phyloP scores from a whole-genome alignment of 495 filamentous ascomycete genomes.

The Parmelia sp. region DNA sequence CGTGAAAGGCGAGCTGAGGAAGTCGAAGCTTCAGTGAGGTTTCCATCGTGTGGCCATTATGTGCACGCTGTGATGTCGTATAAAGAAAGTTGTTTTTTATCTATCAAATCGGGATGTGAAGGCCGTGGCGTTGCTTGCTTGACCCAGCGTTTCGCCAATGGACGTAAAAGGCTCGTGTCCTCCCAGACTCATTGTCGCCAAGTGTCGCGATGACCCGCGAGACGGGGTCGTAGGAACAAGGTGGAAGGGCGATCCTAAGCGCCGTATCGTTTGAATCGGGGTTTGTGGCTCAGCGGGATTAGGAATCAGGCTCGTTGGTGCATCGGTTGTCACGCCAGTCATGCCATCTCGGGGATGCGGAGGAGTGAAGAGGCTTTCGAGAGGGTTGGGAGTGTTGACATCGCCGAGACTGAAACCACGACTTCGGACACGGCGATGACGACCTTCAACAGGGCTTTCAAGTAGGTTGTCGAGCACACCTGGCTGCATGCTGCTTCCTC shows the following conservation, averaged over 20 bases:
- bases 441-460: slow-evolving; percentile 41
- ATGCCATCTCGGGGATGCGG: slow-evolving; percentile 24
- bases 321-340: slow-evolving; percentile 1
- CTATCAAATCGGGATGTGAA: slow-evolving; percentile 1
- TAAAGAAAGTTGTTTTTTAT: neutral
- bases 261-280: slow-evolving; percentile 31
- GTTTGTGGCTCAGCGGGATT: slow-evolving; percentile 4
- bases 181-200: slow-evolving; percentile 24
- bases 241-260: slow-evolving; percentile 49
- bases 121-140: slow-evolving; percentile 11
- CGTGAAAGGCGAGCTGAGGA: neutral
- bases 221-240: slow-evolving; percentile 21
- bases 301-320: neutral
- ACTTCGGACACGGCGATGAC: slow-evolving; percentile 46
- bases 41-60: neutral
- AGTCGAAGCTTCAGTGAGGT: neutral
- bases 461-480: slow-evolving; percentile 46
- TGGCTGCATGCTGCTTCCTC: slow-evolving; percentile 39
- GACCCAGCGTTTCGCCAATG: slow-evolving; percentile 24
- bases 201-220: slow-evolving; percentile 21
- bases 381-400: slow-evolving; percentile 32
- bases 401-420: slow-evolving; percentile 46
- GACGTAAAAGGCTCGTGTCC: slow-evolving; percentile 24
- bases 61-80: neutral
- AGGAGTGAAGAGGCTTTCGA: slow-evolving; percentile 46